Evolutionary conservation across 129 eudicot species (phyloP).

Genomic region (Helianthus tuberosus): DNA sequence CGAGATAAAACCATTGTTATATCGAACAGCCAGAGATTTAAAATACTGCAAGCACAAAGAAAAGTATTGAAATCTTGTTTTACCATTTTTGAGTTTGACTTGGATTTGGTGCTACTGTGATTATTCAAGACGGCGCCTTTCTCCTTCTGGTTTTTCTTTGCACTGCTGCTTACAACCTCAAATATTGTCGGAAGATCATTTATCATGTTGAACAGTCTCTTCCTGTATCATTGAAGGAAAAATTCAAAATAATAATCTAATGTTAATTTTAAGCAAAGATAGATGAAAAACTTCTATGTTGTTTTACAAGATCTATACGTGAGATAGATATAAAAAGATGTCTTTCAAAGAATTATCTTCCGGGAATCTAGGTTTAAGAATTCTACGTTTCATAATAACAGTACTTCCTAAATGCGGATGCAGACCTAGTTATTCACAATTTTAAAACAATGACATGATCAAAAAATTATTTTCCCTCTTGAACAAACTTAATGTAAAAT

Average conservation of each 20-base stretch:
- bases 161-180: slow-evolving; percentile 73
- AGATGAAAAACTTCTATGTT: slow-evolving; percentile 1
- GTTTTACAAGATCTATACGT: background rate
- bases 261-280: slow-evolving; percentile 14
- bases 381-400: background rate
- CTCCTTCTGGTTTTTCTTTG: slow-evolving; percentile 71
- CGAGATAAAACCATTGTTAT: background rate
- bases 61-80: slow-evolving; percentile 21
- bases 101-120: slow-evolving; percentile 69
- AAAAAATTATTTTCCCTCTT: background rate
- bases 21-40: background rate
- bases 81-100: slow-evolving; percentile 76
- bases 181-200: slow-evolving; percentile 81
- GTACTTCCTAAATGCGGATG: slow-evolving; percentile 2
- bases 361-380: background rate
- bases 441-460: background rate
- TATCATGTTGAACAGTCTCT: slow-evolving; percentile 69
- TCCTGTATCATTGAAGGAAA: slow-evolving; percentile 48
- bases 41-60: slow-evolving; percentile 7
- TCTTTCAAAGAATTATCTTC: background rate
- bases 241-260: background rate
- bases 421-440: slow-evolving; percentile 5
- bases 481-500: background rate
- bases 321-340: background rate
- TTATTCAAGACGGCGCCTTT: slow-evolving; percentile 50